A percentile compares a stretch with the other conserved stretches of the same genome.
Conservation (phyloP, 768 basidiomycete genomes). For the Sarcodon aspratus region DNA sequence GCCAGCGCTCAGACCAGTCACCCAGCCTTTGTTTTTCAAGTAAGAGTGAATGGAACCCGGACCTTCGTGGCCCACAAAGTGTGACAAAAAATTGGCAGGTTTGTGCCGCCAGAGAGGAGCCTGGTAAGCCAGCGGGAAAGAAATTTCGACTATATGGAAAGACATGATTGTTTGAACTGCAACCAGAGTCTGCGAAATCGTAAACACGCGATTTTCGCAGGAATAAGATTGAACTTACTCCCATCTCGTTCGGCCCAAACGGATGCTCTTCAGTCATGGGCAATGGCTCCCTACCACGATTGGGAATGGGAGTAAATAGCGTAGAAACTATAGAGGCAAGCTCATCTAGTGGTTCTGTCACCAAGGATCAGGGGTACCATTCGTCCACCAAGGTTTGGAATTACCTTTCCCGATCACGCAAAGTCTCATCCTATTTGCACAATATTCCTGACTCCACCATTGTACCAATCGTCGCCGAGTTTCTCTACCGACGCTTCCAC, state of each 20-base stretch:
- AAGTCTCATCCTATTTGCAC: slow-evolving; percentile 71
- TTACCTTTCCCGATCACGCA: slow-evolving; percentile 73
- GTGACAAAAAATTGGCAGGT: slow-evolving; percentile 64
- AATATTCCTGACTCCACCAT: slow-evolving; percentile 80
- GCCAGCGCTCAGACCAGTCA: slow-evolving; percentile 61
- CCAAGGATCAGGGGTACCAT: background rate
- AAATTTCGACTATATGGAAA: slow-evolving; percentile 73
- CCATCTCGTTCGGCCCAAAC: slow-evolving; percentile 58
- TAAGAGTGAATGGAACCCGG: slow-evolving; percentile 86
- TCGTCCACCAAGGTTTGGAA: background rate
- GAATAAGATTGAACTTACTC: slow-evolving; percentile 33
- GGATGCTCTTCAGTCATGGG: slow-evolving; percentile 66
- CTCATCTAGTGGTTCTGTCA: slow-evolving; percentile 24
- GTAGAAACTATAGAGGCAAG: slow-evolving; percentile 49
- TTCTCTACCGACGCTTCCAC: slow-evolving; percentile 71
- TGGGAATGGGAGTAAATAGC: slow-evolving; percentile 63
- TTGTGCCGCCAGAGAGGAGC: slow-evolving; percentile 66
- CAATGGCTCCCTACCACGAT: slow-evolving; percentile 47
- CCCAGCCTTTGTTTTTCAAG: slow-evolving; percentile 84
- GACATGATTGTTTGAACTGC: slow-evolving; percentile 85
- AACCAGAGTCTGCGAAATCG: slow-evolving; percentile 50
- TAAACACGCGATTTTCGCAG: slow-evolving; percentile 1
- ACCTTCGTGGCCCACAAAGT: slow-evolving; percentile 88
- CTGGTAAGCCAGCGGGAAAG: slow-evolving; percentile 69
- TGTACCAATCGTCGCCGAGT: slow-evolving; percentile 68